Conservation (phyloP, 768 basidiomycete genomes). For the Suillus plorans region DNA sequence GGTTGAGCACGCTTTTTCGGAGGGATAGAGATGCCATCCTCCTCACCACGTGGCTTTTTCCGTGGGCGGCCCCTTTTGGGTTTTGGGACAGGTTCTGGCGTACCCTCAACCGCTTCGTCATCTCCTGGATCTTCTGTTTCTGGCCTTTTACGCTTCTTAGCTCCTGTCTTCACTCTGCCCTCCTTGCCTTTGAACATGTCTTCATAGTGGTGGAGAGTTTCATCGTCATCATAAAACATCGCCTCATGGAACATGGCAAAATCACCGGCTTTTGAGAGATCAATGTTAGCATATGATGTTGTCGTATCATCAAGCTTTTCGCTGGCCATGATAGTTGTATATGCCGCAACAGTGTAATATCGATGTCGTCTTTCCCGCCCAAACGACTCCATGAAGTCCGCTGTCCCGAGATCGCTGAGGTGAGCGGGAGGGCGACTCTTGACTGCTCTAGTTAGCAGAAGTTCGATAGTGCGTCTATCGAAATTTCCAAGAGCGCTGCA, state of each 20-base stretch:
- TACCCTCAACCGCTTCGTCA: slow-evolving; percentile 16
- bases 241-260: slow-evolving; percentile 46
- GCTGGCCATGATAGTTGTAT: slow-evolving; percentile 56
- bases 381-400: slow-evolving; percentile 73
- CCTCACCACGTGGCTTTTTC: slow-evolving; percentile 32
- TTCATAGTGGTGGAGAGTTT: slow-evolving; percentile 44
- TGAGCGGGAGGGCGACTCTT: slow-evolving; percentile 65
- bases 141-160: slow-evolving; percentile 32
- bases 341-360: slow-evolving; percentile 76
- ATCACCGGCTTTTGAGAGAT: slow-evolving; percentile 51
- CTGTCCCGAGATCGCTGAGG: slow-evolving; percentile 68
- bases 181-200: slow-evolving; percentile 45
- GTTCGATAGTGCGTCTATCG: slow-evolving; percentile 80
- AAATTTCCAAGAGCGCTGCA: slow-evolving; percentile 63
- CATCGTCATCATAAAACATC: slow-evolving; percentile 55
- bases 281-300: slow-evolving; percentile 43
- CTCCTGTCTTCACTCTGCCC: slow-evolving; percentile 5
- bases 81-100: slow-evolving; percentile 20
- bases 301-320: slow-evolving; percentile 62
- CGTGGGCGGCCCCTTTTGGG: slow-evolving; percentile 52
- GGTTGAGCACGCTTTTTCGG: slow-evolving; percentile 39
- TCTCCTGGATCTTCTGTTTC: slow-evolving; percentile 25
- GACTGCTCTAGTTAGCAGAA: slow-evolving; percentile 71
- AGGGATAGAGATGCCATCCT: slow-evolving; percentile 14
- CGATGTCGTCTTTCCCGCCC: slow-evolving; percentile 87